These are phyloP conservation scores for Pseudogymnoascus destructans DNA, from an alignment of 2,329 filamentous ascomycete species.

Conservation along the genomic window DNA sequence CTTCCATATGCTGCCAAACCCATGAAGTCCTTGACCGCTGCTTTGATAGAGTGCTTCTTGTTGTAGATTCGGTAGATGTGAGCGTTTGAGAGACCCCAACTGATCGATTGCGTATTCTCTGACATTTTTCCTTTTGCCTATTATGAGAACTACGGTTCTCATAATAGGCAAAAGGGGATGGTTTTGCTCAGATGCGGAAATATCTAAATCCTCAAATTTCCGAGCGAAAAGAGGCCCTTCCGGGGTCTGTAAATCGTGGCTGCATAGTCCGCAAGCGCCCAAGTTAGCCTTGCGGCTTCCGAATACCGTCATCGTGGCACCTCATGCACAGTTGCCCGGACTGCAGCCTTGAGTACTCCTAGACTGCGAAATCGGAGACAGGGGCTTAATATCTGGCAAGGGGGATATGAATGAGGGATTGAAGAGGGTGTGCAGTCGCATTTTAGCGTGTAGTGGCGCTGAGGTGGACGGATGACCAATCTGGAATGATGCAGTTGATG, in stretches of 20 bases:
- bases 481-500: not conserved
- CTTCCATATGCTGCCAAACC: too few species aligned
- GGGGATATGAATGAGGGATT: not conserved
- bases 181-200: too few species aligned
- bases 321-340: not conserved
- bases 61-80: too few species aligned
- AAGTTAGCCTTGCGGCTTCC: not conserved
- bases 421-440: not conserved
- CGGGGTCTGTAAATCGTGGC: not conserved
- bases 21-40: too few species aligned
- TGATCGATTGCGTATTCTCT: too few species aligned
- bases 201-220: conserved; percentile 4
- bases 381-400: not conserved
- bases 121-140: too few species aligned
- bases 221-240: not conserved
- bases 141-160: too few species aligned
- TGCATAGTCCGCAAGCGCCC: not conserved
- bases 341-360: not conserved
- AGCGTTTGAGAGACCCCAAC: too few species aligned
- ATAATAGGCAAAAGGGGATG: too few species aligned
- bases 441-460: not conserved
- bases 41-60: too few species aligned
- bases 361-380: not conserved
- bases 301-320: not conserved
- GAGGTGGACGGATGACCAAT: not conserved